Conservation (phyloP, 2,329 filamentous ascomycete species). For the Simplicillium sp. region DNA sequence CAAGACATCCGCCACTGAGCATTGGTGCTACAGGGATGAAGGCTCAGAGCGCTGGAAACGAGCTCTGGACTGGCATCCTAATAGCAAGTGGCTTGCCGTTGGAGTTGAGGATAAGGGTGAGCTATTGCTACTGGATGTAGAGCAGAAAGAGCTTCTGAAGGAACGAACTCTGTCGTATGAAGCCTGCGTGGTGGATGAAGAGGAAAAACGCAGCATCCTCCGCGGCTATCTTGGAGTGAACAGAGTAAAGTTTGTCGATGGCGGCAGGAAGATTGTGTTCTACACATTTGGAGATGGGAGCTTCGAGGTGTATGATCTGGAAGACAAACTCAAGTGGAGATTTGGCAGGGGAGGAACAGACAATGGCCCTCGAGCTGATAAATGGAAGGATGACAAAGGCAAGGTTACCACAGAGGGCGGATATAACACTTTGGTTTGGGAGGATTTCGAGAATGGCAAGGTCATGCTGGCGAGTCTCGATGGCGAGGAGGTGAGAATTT, state of each 20-base stretch:
- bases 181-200: not conserved
- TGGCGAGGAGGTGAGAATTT: conserved; percentile 3
- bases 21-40: conserved; percentile 1
- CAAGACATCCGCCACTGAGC: not conserved
- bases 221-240: not conserved
- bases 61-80: conserved; percentile 6
- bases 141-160: conserved; percentile 1
- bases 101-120: not conserved
- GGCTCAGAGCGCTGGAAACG: not conserved
- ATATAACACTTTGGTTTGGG: conserved; percentile 1
- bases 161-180: conserved; percentile 1
- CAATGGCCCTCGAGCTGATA: not conserved
- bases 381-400: conserved; percentile 3
- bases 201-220: not conserved
- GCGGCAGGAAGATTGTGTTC: not conserved
- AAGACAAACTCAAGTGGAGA: conserved; percentile 2
- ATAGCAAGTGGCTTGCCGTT: conserved; percentile 3
- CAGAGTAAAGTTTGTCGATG: conserved; percentile 1
- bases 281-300: conserved; percentile 2
- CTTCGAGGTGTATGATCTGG: conserved; percentile 4
- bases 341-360: conserved; percentile 6
- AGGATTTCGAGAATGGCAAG: not conserved
- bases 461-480: conserved; percentile 3
- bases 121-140: conserved; percentile 2
- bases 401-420: conserved; percentile 2